A percentile compares a stretch with the other conserved stretches of the same genome.
These are phyloP conservation scores for Wallemia ichthyophaga DNA, from an alignment of 1,284 basidiomycete genomes.

Conservation along the genomic window DNA sequence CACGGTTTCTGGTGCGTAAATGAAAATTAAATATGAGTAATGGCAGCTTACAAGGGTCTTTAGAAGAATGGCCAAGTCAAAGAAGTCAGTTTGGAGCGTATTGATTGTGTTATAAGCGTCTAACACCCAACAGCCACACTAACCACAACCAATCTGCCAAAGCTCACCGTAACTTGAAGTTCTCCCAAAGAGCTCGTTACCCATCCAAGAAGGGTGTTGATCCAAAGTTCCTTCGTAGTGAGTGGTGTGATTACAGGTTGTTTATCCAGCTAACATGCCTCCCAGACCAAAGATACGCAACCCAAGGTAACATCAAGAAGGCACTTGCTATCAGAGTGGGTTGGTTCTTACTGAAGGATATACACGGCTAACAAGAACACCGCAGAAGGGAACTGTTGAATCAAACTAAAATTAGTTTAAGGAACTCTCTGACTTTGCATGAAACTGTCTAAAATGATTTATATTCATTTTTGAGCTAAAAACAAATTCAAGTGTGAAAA, in stretches of 20 bases:
- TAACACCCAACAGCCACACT: neutral
- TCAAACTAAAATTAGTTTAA: neutral
- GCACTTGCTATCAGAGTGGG: slow-evolving; percentile 1
- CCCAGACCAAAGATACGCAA: neutral
- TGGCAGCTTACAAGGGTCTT: no score
- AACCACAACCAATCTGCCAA: slow-evolving; percentile 1
- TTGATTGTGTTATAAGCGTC: neutral
- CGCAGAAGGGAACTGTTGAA: neutral
- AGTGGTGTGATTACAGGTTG: neutral
- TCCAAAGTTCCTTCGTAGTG: neutral
- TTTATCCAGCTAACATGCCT: neutral
- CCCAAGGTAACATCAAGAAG: slow-evolving; percentile 1
- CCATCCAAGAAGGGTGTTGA: neutral
- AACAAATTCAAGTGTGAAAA: no score
- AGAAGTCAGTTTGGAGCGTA: neutral
- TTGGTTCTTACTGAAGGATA: neutral
- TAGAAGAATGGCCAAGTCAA: neutral
- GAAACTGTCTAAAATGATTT: neutral
- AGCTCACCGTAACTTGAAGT: neutral
- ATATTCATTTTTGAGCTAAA: neutral
- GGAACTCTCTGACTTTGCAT: neutral
- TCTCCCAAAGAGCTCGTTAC: neutral
- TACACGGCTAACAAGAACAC: neutral
- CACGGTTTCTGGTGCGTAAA: neutral
- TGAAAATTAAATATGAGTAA: neutral